Percentiles rank a stretch among this genome's conserved stretches.
Conservation (phyloP, 208 protist genomes). For the Leishmania braziliensis region DNA sequence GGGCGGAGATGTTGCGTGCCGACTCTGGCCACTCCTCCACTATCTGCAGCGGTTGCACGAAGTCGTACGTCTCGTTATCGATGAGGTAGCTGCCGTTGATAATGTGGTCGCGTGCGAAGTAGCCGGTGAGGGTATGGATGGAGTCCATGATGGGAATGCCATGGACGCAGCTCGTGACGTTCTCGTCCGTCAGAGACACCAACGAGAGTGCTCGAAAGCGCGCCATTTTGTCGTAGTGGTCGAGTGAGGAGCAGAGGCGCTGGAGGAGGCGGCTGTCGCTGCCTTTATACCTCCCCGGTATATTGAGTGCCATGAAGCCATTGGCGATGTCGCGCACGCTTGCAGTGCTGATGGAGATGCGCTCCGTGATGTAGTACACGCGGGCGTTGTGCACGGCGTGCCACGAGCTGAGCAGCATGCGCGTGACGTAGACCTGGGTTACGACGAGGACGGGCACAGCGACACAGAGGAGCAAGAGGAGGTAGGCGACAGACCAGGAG, state of each 20-base stretch:
- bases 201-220: slow-evolving; percentile 1
- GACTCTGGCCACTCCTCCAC: background rate
- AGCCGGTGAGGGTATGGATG: background rate
- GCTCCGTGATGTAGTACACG: slow-evolving; percentile 4
- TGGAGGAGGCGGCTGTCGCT: background rate
- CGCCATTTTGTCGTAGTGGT: background rate
- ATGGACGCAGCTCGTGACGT: background rate
- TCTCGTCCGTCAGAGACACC: background rate
- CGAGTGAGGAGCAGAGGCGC: background rate
- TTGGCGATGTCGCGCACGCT: slow-evolving; percentile 12
- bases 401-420: background rate
- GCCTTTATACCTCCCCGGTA: background rate
- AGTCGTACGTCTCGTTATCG: background rate
- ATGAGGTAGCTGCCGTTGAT: slow-evolving; percentile 20
- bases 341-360: background rate
- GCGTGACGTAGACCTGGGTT: slow-evolving; percentile 9
- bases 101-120: background rate
- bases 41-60: slow-evolving; percentile 12
- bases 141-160: background rate
- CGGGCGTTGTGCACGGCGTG: slow-evolving; percentile 4
- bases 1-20: background rate
- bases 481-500: slow-evolving; percentile 6
- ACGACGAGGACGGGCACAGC: slow-evolving; percentile 4
- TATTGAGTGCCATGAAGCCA: slow-evolving; percentile 19
- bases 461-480: slow-evolving; percentile 6